These are phyloP conservation scores for Daldinia concentrica DNA, from an alignment of 495 filamentous ascomycete genomes.

Conservation along the genomic window DNA sequence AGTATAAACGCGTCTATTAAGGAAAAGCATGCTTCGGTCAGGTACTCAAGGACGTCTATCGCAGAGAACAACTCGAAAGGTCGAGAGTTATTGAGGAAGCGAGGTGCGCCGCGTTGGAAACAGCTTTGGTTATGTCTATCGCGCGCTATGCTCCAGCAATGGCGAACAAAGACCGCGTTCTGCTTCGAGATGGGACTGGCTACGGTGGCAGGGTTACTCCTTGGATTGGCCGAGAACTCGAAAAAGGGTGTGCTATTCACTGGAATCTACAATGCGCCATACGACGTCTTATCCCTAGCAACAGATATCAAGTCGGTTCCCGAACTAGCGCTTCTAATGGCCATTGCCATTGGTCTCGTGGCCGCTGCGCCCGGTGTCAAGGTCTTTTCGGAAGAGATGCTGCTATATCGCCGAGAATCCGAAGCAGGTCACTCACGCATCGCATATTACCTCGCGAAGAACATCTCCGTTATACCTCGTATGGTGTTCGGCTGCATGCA, in stretches of 20 bases:
- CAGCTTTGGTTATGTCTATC: slow-evolving; percentile 60
- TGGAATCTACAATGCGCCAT: slow-evolving; percentile 60
- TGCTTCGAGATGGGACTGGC: slow-evolving; percentile 63
- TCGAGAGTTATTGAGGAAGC: slow-evolving; percentile 47
- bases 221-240: slow-evolving; percentile 61
- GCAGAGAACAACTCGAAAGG: slow-evolving; percentile 39
- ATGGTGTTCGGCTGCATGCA: slow-evolving; percentile 63
- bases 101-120: slow-evolving; percentile 57
- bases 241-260: slow-evolving; percentile 62
- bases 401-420: slow-evolving; percentile 61
- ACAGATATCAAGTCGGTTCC: slow-evolving; percentile 59
- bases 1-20: slow-evolving; percentile 39
- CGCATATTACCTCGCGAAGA: slow-evolving; percentile 68
- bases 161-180: slow-evolving; percentile 57
- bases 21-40: slow-evolving; percentile 29
- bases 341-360: slow-evolving; percentile 64
- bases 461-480: slow-evolving; percentile 56
- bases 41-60: slow-evolving; percentile 37
- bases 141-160: slow-evolving; percentile 64
- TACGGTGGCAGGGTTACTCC: slow-evolving; percentile 60
- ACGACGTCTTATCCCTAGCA: slow-evolving; percentile 60
- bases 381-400: slow-evolving; percentile 66
- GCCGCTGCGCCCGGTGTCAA: slow-evolving; percentile 63
- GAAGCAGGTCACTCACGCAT: slow-evolving; percentile 62
- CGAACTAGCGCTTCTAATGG: slow-evolving; percentile 59